Evolutionary conservation across 192 early-diverging fungal species (phyloP).

Genomic region (Phlyctochytrium planicorne): DNA sequence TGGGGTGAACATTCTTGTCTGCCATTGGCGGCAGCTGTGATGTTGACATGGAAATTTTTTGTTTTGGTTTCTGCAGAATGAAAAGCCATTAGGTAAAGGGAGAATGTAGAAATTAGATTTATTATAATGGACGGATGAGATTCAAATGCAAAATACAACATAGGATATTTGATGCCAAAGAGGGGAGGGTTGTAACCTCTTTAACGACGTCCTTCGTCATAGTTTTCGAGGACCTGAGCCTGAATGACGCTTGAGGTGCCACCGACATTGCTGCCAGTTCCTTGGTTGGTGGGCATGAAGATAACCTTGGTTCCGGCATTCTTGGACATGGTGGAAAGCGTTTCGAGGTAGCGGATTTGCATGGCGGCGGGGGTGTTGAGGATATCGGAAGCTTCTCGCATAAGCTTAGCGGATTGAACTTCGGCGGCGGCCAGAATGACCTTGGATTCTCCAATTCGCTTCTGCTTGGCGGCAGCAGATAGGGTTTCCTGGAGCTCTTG

Average conservation of each 20-base stretch:
- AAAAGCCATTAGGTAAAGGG: no score
- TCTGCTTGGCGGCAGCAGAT: constrained; percentile 83
- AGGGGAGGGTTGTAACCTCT: not conserved
- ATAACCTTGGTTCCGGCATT: constrained; percentile 64
- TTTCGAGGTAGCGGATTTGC: constrained; percentile 91
- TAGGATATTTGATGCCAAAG: not conserved
- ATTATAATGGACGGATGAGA: not conserved
- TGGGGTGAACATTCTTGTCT: no score
- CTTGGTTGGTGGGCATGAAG: constrained; percentile 17
- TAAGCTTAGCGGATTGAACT: constrained; percentile 77
- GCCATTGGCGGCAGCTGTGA: no score
- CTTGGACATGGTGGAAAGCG: constrained; percentile 75
- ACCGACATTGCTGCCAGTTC: not conserved
- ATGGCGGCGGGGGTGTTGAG: constrained; percentile 71
- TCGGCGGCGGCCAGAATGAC: constrained; percentile 84
- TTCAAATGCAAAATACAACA: not conserved
- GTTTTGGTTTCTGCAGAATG: no score
- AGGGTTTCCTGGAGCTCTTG: constrained; percentile 78
- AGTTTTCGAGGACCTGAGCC: not conserved
- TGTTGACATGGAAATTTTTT: no score
- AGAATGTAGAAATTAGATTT: no score
- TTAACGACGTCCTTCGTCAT: not conserved
- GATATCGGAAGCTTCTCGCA: constrained; percentile 92
- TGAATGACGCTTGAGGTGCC: not conserved
- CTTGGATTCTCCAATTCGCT: constrained; percentile 88